These are phyloP conservation scores for Verticillium klebahnii DNA, from an alignment of 2,329 filamentous ascomycete species.

Conservation along the genomic window DNA sequence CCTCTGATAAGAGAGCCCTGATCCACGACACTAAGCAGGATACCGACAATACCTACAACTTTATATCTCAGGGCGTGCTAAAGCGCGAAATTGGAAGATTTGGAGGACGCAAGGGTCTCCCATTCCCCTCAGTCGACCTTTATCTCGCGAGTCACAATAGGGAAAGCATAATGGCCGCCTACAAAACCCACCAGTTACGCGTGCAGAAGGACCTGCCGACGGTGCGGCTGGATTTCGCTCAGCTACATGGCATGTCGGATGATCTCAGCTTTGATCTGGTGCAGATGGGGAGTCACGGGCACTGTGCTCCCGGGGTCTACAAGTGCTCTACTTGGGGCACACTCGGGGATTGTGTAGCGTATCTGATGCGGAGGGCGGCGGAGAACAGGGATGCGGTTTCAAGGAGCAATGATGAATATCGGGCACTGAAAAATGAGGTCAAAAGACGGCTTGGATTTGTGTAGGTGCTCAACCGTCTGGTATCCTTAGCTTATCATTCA, in stretches of 20 bases:
- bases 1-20: constrained; percentile 39
- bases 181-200: constrained; percentile 36
- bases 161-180: constrained; percentile 28
- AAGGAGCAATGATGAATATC: constrained; percentile 23
- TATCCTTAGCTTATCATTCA: background rate
- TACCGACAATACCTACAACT: constrained; percentile 48
- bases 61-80: constrained; percentile 40
- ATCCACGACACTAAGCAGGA: constrained; percentile 49
- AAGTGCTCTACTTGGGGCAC: constrained; percentile 24
- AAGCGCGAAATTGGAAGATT: constrained; percentile 22
- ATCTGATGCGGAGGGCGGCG: constrained; percentile 18
- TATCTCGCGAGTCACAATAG: constrained; percentile 51
- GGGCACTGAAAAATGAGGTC: constrained; percentile 22
- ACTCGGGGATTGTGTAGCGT: constrained; percentile 20
- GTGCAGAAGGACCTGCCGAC: constrained; percentile 27
- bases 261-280: constrained; percentile 47
- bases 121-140: constrained; percentile 41
- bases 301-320: constrained; percentile 12
- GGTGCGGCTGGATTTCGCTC: constrained; percentile 40
- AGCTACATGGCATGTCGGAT: constrained; percentile 55
- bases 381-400: constrained; percentile 28
- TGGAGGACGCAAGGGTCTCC: background rate
- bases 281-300: constrained; percentile 13
- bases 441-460: constrained; percentile 22
- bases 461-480: constrained; percentile 1